These are phyloP conservation scores for Gymnopilus dilepis DNA, from an alignment of 768 basidiomycete genomes.

Conservation along the genomic window DNA sequence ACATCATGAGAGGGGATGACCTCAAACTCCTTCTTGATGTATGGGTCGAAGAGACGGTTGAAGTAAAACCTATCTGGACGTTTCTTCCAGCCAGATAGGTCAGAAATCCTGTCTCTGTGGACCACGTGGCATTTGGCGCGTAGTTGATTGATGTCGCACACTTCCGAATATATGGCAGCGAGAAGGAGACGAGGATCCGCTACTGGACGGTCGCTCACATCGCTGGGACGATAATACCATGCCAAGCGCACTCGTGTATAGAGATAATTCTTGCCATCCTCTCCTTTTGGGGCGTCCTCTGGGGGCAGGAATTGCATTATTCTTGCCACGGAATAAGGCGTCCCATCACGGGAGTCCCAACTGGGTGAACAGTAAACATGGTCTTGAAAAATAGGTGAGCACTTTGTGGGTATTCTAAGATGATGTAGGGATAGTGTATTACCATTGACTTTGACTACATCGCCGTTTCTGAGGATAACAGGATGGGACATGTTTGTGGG, in stretches of 20 bases:
- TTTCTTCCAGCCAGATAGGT: constrained; percentile 93
- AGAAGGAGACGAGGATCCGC: constrained; percentile 91
- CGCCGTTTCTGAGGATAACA: constrained; percentile 79
- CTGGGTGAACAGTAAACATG: constrained; percentile 97
- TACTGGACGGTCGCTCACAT: constrained; percentile 91
- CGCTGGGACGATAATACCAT: constrained; percentile 96
- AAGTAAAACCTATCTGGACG: constrained; percentile 96
- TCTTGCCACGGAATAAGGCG: constrained; percentile 93
- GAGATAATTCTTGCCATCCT: constrained; percentile 67
- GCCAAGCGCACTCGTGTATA: constrained; percentile 89
- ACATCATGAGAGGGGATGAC: constrained; percentile 87
- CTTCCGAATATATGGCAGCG: constrained; percentile 95
- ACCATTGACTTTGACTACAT: constrained; percentile 89
- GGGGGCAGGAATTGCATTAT: constrained; percentile 96
- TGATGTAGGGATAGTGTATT: constrained; percentile 37
- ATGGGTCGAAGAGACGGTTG: constrained; percentile 93
- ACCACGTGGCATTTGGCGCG: constrained; percentile 92
- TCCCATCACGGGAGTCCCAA: constrained; percentile 91
- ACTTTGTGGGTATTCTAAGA: constrained; percentile 10
- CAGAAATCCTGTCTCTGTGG: constrained; percentile 94
- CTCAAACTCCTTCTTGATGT: constrained; percentile 98
- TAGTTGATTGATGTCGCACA: constrained; percentile 93
- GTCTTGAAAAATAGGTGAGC: constrained; percentile 63
- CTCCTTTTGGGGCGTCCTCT: constrained; percentile 69
- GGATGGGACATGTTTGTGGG: constrained; percentile 47